Evolutionary conservation across 208 protist genomes (phyloP).

Genomic region (Leptomonas pyrrhocoris): DNA sequence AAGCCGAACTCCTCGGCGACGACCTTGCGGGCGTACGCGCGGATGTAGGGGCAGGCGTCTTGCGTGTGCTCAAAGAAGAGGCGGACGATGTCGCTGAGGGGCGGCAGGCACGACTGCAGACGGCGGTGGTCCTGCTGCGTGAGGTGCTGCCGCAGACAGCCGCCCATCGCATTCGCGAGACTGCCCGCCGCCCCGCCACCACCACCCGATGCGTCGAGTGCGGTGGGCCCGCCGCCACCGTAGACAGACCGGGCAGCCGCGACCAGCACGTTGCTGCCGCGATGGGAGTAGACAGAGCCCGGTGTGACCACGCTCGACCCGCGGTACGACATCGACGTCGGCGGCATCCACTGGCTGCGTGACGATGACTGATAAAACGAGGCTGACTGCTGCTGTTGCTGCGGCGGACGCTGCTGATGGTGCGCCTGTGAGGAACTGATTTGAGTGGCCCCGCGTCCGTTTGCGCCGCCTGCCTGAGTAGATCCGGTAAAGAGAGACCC

Average conservation of each 20-base stretch:
- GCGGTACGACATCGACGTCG: slow-evolving; percentile 26
- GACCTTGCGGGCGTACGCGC: slow-evolving; percentile 55
- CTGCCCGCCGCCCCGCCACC: slow-evolving; percentile 8
- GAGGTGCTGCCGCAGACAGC: slow-evolving; percentile 31
- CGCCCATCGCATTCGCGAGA: not conserved
- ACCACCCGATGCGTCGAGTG: slow-evolving; percentile 8
- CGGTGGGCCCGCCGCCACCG: slow-evolving; percentile 2
- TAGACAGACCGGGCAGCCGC: slow-evolving; percentile 23
- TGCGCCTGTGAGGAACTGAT: not conserved
- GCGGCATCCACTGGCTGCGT: slow-evolving; percentile 6
- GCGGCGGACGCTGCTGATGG: slow-evolving; percentile 3
- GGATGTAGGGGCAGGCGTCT: slow-evolving; percentile 70
- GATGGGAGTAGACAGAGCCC: slow-evolving; percentile 32
- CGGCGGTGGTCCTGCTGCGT: slow-evolving; percentile 30
- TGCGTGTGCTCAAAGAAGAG: slow-evolving; percentile 60
- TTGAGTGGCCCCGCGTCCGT: not conserved
- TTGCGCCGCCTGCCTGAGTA: not conserved
- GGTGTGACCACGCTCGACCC: slow-evolving; percentile 17
- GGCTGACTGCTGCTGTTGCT: slow-evolving; percentile 2
- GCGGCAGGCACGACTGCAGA: slow-evolving; percentile 33
- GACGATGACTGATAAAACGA: slow-evolving; percentile 3
- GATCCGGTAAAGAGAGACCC: slow-evolving; percentile 6
- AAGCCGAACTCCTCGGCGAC: slow-evolving; percentile 68
- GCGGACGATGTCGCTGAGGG: slow-evolving; percentile 61
- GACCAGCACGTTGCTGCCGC: slow-evolving; percentile 26